These are phyloP conservation scores for Thielaviopsis punctulata DNA, from an alignment of 2,329 filamentous ascomycete species.

Conservation along the genomic window DNA sequence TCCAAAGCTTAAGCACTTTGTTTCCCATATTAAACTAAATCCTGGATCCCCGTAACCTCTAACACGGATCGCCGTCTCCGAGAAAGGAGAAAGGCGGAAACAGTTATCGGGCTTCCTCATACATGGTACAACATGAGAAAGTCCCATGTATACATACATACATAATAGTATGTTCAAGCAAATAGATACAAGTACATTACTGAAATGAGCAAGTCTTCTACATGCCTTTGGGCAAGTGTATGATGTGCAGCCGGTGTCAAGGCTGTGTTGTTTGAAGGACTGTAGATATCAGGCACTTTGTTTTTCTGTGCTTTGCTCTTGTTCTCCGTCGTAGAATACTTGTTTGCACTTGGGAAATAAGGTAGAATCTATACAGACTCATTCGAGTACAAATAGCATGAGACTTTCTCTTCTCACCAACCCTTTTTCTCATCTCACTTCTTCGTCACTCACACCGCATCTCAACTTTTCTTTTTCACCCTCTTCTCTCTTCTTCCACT, in stretches of 20 bases:
- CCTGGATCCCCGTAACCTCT: not conserved
- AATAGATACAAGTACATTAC: too few species aligned
- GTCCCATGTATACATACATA: too few species aligned
- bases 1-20: not conserved
- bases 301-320: too few species aligned
- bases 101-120: too few species aligned
- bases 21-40: not conserved
- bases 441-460: constrained; percentile 14
- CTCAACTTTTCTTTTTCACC: constrained; percentile 12
- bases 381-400: not conserved
- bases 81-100: constrained; percentile 10
- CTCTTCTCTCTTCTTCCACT: constrained; percentile 13
- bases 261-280: not conserved
- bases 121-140: too few species aligned
- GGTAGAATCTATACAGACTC: too few species aligned
- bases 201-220: too few species aligned
- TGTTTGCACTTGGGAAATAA: too few species aligned
- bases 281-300: not conserved
- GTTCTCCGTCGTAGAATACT: too few species aligned
- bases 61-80: constrained; percentile 1
- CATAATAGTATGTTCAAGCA: too few species aligned
- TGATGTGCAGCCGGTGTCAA: not conserved
- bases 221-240: too few species aligned
- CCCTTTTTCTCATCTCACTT: constrained; percentile 7
- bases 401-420: constrained; percentile 9